phyloP scores from a whole-genome alignment of 345 rosid genomes.

The Eucalyptus sp. region DNA sequence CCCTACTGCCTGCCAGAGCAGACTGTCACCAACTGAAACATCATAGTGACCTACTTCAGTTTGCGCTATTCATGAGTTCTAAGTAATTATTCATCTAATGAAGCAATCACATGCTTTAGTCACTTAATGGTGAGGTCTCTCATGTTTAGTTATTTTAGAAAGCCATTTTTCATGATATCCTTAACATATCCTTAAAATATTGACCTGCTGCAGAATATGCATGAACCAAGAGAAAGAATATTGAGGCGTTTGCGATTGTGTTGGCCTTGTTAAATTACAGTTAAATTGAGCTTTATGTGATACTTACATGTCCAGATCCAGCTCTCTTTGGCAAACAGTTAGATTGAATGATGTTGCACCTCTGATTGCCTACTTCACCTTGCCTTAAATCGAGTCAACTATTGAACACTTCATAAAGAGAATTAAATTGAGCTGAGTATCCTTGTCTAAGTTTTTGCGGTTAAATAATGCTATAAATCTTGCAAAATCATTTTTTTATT shows the following conservation, averaged over 20 bases:
- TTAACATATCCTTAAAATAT: neutral
- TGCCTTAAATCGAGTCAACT: neutral
- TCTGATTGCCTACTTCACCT: neutral
- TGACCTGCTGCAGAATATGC: neutral
- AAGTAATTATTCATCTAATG: neutral
- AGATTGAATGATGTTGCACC: neutral
- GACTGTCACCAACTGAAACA: neutral
- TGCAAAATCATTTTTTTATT: neutral
- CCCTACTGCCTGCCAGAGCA: neutral
- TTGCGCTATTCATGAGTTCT: neutral
- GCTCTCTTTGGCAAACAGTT: neutral
- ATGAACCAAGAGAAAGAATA: neutral
- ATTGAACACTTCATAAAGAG: neutral
- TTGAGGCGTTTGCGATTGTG: neutral
- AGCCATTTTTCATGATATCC: neutral
- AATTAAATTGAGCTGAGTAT: neutral
- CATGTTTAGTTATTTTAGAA: neutral
- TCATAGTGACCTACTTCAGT: neutral
- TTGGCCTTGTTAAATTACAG: neutral
- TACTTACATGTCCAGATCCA: neutral
- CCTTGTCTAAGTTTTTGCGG: neutral
- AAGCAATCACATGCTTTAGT: neutral
- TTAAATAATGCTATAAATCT: neutral
- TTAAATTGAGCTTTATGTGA: neutral
- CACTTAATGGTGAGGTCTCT: neutral